Base-by-base conservation (phyloP, 2,329 filamentous ascomycete species). In the Arachnopeziza araneosa region DNA sequence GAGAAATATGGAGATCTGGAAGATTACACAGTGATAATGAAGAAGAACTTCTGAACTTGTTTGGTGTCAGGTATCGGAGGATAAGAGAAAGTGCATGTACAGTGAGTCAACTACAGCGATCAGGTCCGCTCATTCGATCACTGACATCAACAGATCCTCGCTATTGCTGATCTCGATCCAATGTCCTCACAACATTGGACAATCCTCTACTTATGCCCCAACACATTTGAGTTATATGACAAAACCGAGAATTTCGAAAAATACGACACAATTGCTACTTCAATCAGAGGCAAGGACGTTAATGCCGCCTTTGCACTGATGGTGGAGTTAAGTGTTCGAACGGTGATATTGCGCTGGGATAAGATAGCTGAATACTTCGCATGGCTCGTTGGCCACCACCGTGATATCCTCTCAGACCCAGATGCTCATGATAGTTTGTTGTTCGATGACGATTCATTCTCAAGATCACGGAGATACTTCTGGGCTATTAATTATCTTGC, bases 391-490 rank as follows among this genome's bases (percentile, higher is more conserved):
- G 63, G 64, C 23, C 52, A 62, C 17, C 36, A 44, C 5, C 60
- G 66, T 9, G 61, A 66, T 44, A 62, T 54, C 32, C 54, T 70
- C 22, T 65, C 67, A 56, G 59, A 68, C 10, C 66, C 63, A 2
- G 52, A 62, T n/a, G 57, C 57, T 48, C 67, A 70, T 55, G 68
- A 69, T 48, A 67, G 63, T 50, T 61, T 71, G 0, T 51, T 70
- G 2, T 68, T 67, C 26, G 69, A 71, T 50, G 68, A 71, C 56
- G 65, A 64, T 8, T 59, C 56, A 8, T 71, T 70, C 58, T 64
- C 66, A 17, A 62, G 68, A 51, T 70, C 68, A 7, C 60, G 63
- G 22, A 62, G 58, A 5, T 70, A 68, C 54, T 71, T 70, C 59
- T 70, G 69, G 68, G 66, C 64, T 19, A 69, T 71, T 44, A 52